Conservation (phyloP, 768 basidiomycete genomes). For the Sarcomyxa edulis region DNA sequence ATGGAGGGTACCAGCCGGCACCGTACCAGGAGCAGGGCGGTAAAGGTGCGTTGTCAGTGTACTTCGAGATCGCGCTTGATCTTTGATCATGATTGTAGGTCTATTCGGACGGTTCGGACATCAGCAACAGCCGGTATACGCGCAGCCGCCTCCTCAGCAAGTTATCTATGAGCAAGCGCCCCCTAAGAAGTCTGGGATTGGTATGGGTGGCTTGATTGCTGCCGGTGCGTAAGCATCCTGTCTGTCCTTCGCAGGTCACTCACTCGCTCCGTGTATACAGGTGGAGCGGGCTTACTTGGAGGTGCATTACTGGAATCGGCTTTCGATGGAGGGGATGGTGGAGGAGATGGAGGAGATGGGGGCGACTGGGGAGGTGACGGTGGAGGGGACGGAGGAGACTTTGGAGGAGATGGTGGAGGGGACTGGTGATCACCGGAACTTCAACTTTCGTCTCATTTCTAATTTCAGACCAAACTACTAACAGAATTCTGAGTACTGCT, state of each 20-base stretch:
- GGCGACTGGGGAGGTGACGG: slow-evolving; percentile 67
- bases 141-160: slow-evolving; percentile 26
- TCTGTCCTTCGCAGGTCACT: slow-evolving; percentile 8
- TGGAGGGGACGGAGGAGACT: slow-evolving; percentile 90
- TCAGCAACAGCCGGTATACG: background rate
- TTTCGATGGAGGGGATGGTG: slow-evolving; percentile 26
- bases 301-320: slow-evolving; percentile 52
- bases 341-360: slow-evolving; percentile 33
- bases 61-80: slow-evolving; percentile 7
- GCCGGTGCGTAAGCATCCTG: slow-evolving; percentile 30
- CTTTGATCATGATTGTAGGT: background rate
- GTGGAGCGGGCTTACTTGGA: slow-evolving; percentile 62
- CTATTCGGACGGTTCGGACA: background rate
- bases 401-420: no score
- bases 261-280: slow-evolving; percentile 20
- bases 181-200: slow-evolving; percentile 40
- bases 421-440: no score
- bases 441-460: no score
- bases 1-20: slow-evolving; percentile 12
- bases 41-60: slow-evolving; percentile 10
- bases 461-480: no score
- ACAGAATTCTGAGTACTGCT: no score
- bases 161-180: slow-evolving; percentile 30
- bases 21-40: slow-evolving; percentile 14
- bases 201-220: slow-evolving; percentile 41